These are phyloP conservation scores for Pyracantha coccinea DNA, from an alignment of 331 rosid genomes.

Conservation along the genomic window DNA sequence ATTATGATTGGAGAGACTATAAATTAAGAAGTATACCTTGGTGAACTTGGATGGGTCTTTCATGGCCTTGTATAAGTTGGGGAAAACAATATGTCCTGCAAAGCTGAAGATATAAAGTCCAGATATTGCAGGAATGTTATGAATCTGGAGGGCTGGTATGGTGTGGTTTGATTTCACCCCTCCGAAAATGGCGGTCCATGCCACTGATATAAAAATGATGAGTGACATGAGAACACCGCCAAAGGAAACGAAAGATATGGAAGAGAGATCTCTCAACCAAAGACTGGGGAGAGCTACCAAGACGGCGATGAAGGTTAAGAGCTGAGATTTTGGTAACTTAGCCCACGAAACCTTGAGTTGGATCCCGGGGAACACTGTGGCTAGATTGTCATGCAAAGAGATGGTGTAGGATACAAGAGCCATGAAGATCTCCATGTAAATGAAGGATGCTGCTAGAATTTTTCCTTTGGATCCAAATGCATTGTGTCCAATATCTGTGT, in stretches of 20 bases:
- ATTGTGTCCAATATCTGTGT: conserved; percentile 45
- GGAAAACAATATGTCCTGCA: conserved; percentile 73
- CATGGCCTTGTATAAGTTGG: conserved; percentile 61
- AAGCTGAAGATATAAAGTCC: conserved; percentile 54
- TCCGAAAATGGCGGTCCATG: conserved; percentile 41
- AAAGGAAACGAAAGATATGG: conserved; percentile 61
- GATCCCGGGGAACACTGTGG: conserved; percentile 25
- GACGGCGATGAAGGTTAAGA: conserved; percentile 40
- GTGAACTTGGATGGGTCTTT: conserved; percentile 75
- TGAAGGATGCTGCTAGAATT: conserved; percentile 31
- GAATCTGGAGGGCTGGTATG: conserved; percentile 44
- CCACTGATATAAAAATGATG: conserved; percentile 42
- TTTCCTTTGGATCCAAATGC: conserved; percentile 69
- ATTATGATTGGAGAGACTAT: not conserved
- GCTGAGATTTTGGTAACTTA: conserved; percentile 33
- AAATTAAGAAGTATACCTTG: conserved; percentile 35
- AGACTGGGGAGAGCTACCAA: conserved; percentile 52
- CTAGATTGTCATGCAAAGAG: conserved; percentile 61
- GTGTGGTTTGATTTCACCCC: conserved; percentile 28
- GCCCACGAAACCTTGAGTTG: conserved; percentile 23
- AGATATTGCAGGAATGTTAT: conserved; percentile 56
- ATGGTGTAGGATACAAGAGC: conserved; percentile 80
- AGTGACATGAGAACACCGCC: conserved; percentile 60
- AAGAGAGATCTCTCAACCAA: conserved; percentile 59
- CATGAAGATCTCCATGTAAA: conserved; percentile 67